Base-by-base conservation (phyloP, 768 basidiomycete species). In the Saitozyma podzolica region DNA sequence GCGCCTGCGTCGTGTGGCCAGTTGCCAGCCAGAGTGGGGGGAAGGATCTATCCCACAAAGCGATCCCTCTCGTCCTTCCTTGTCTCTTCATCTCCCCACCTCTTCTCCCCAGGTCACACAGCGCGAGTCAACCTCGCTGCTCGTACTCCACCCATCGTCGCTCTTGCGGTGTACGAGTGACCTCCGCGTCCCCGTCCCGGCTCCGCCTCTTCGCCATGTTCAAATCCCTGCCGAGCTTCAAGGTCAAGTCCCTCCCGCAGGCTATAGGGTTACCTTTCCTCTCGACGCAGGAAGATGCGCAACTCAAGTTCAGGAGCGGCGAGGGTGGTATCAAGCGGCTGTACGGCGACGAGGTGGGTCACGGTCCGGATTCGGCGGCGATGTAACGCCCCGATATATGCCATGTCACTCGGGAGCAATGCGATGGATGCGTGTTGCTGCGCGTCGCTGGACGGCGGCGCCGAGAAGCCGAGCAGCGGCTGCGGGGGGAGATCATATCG, bases 271-370 rank as follows among this genome's bases (percentile, higher is more conserved):
- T 79, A 7, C 78, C 78, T 7, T 79, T 79, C 59, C 61, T 79
- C 8, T 79, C 78, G 11, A 67, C 70, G 3, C 67, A 72, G 40
- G 92, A 95, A 75, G 90, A 92, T 74, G 87, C 91, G 52, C 94
- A 94, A 79, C 86, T 96, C 16, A 87, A 88, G 10, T 96, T 96
- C 78, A 87, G 90, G 47, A 90, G 87, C 68, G 89, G 89, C 62
- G 86, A 90, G 0, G 84, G 84, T 49, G 92, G 92, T 16, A 87
- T 96, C 55, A 83, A 86, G 54, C 89, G 91, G 75, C 79, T 96
- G 49, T 84, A 86, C 53, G 83, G 86, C 13, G 84, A 84, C 40
- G 85, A 91, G 68, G 92, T 92, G 79, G 68, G 90, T 66, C 6
- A 5, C 40, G 39, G 20, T 19, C 16, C 14, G 45, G 45, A 2